phyloP scores from a whole-genome alignment of 768 basidiomycete genomes.

The Pulveroboletus frians region DNA sequence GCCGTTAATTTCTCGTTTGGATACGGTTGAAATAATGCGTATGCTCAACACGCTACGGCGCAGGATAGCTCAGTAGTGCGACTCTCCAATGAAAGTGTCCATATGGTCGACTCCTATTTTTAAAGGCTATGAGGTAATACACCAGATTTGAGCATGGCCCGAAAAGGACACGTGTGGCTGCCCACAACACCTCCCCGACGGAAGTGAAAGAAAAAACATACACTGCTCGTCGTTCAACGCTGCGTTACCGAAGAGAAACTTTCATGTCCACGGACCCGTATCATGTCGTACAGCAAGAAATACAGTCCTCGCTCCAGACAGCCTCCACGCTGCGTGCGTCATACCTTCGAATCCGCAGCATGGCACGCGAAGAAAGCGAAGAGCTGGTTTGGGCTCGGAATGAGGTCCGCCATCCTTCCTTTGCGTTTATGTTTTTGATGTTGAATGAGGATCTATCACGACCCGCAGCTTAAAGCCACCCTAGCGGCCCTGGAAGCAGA shows the following conservation, averaged over 20 bases:
- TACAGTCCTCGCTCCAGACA: slow-evolving; percentile 67
- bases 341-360: slow-evolving; percentile 72
- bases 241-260: background rate
- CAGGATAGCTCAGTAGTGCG: too few species aligned
- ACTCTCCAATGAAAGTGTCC: too few species aligned
- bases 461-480: slow-evolving; percentile 62
- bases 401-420: slow-evolving; percentile 49
- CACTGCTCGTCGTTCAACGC: background rate
- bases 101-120: too few species aligned
- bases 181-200: too few species aligned
- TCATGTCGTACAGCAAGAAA: slow-evolving; percentile 80
- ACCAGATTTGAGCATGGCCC: too few species aligned
- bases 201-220: too few species aligned
- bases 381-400: slow-evolving; percentile 75
- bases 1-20: too few species aligned
- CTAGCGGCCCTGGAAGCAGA: slow-evolving; percentile 79
- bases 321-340: slow-evolving; percentile 70
- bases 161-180: too few species aligned
- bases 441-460: background rate
- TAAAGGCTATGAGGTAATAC: too few species aligned
- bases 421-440: background rate
- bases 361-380: slow-evolving; percentile 68
- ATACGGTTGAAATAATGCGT: too few species aligned
- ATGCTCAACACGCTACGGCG: too few species aligned
- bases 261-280: slow-evolving; percentile 78